Percentiles rank a stretch among this genome's conserved stretches.
Conservation (phyloP, 2,329 filamentous ascomycete genomes). For the Fusarium drepaniforme region DNA sequence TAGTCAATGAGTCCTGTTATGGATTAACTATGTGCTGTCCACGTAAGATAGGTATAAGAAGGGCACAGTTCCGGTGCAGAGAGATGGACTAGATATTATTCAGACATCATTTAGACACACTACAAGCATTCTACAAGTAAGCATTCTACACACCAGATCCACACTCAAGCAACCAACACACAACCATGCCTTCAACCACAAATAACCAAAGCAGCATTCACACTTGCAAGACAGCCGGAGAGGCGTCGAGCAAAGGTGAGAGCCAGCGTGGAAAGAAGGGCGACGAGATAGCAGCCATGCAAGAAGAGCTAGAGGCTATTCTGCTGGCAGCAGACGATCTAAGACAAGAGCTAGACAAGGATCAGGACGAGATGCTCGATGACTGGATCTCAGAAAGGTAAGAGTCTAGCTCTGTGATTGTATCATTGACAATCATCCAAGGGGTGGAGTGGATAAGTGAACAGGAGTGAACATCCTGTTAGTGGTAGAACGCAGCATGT, state of each 20-base stretch:
- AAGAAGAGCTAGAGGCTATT: conserved; percentile 13
- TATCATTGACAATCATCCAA: not conserved
- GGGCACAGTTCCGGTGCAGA: not conserved
- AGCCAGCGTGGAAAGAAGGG: not conserved
- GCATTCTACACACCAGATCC: not conserved
- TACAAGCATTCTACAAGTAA: not conserved
- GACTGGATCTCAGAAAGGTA: not conserved
- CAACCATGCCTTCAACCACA: not conserved
- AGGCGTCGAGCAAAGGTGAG: not conserved
- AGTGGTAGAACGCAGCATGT: not conserved
- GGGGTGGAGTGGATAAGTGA: not conserved
- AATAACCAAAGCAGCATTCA: not conserved
- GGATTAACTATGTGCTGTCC: not conserved
- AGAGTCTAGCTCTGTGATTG: not conserved
- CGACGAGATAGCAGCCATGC: not conserved
- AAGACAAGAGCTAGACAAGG: conserved; percentile 5
- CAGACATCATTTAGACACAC: not conserved
- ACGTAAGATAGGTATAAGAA: not conserved
- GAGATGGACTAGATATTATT: not conserved
- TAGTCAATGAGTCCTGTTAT: not conserved
- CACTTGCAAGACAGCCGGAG: not conserved
- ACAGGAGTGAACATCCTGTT: not conserved
- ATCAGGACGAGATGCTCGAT: conserved; percentile 16
- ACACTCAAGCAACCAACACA: not conserved
- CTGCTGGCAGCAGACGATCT: conserved; percentile 14